Evolutionary conservation across 139 green algal species (phyloP), one percentile per base, ranked within the genome.

Genomic region (Closterium sp.): DNA sequence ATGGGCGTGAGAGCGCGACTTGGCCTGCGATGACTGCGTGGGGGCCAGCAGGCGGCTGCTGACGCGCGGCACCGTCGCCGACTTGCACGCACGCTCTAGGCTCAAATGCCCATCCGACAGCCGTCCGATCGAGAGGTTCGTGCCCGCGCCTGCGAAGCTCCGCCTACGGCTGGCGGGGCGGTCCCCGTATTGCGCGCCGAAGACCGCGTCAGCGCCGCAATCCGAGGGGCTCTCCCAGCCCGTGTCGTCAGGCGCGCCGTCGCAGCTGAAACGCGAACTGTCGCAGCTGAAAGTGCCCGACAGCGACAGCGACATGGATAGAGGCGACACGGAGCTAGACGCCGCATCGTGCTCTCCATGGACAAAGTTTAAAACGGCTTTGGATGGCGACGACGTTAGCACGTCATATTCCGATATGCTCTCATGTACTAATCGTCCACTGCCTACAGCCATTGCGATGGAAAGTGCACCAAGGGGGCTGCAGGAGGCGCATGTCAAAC

Each of bases 11-110:
- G 17, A 79, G 17, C 24, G 22, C 42, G 89, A 87, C 89, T 90
- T 90, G 29, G 88, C 88, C 2, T 86, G 88, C 29, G 30, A 90
- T 9, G 88, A 50, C 11, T 90, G 88, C 28, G 88, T 90, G 29
- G 88, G 88, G 70, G 88, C 88, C 28, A 90, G 70, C 28, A 90
- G 88, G 17, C 62, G 62, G 62, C 62, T 79, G 62, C 62, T 79
- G 11, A 79, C 62, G 62, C 62, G 62, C 62, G 62, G 11, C 62
- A 79, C 62, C 27, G 62, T 79, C 62, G 62, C 62, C 62, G 62
- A 79, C 62, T 79, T 79, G 62, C 17, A 22, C 19, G 2, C 62
- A 13, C 62, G 62, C 62, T 79, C 62, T 13, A 79, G 62, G 4
- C 62, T 79, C 62, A 79, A 24, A 79, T 79, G 62, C 62, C 62